Evolutionary conservation across 768 basidiomycete genomes (phyloP).

Genomic region (Nidularia sp.): DNA sequence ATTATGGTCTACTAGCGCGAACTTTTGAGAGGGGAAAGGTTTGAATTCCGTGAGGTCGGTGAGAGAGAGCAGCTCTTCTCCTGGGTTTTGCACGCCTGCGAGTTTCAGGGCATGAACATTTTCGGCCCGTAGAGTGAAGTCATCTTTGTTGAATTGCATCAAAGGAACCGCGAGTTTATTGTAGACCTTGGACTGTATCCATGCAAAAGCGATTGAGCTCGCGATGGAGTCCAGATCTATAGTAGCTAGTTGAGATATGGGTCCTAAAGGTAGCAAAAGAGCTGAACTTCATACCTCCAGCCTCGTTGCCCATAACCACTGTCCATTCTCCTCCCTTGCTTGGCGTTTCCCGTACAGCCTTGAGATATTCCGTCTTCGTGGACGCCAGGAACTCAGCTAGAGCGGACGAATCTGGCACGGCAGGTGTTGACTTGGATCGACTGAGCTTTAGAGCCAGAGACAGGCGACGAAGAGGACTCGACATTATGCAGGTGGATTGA

Average conservation of each 20-base stretch:
- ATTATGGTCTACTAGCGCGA: constrained; percentile 93
- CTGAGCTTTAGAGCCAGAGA: constrained; percentile 28
- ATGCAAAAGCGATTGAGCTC: constrained; percentile 81
- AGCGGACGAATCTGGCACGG: not conserved
- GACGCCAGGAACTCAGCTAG: constrained; percentile 25
- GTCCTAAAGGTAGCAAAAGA: not conserved
- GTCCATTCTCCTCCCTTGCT: constrained; percentile 65
- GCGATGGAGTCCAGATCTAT: constrained; percentile 90
- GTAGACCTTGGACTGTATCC: constrained; percentile 57
- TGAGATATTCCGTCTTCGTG: constrained; percentile 59
- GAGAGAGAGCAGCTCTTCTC: constrained; percentile 58
- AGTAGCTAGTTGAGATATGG: not conserved
- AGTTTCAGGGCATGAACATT: constrained; percentile 74
- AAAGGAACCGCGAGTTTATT: constrained; percentile 66
- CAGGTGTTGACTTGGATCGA: constrained; percentile 14
- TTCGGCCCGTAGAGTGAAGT: constrained; percentile 81
- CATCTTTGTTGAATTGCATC: constrained; percentile 60
- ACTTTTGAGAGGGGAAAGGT: constrained; percentile 49
- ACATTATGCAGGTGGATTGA: constrained; percentile 11
- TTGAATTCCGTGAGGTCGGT: constrained; percentile 55
- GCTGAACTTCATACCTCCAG: constrained; percentile 63
- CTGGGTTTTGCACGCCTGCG: constrained; percentile 47
- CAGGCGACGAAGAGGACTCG: constrained; percentile 27
- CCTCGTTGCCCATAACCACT: constrained; percentile 93
- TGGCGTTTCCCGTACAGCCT: constrained; percentile 38